Percentiles rank a stretch among this genome's conserved stretches.
phyloP scores from a whole-genome alignment of 768 basidiomycete species.

The Rubroboletus satanas region DNA sequence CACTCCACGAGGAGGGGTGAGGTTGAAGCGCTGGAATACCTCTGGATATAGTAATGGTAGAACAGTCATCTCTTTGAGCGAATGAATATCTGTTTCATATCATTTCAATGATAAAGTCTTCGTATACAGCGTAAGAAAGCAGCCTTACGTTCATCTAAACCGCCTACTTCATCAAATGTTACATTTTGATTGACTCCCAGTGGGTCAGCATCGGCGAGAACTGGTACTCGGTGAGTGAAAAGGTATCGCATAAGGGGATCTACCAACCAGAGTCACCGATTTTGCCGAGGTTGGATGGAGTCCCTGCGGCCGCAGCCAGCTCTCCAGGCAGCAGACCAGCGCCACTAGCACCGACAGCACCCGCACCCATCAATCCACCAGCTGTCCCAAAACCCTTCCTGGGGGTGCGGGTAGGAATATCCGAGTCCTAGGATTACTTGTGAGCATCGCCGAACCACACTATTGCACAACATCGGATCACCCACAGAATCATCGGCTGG shows the following conservation, averaged over 20 bases:
- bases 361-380: conserved; percentile 50
- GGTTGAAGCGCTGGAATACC: conserved; percentile 88
- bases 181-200: conserved; percentile 90
- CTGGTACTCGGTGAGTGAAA: conserved; percentile 36
- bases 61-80: conserved; percentile 97
- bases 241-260: conserved; percentile 8
- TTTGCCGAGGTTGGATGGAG: conserved; percentile 83
- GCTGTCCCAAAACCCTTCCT: conserved; percentile 57
- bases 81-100: conserved; percentile 72
- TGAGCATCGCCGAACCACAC: background rate
- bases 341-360: conserved; percentile 44
- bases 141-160: conserved; percentile 82
- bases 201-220: conserved; percentile 92
- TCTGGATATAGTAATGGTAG: conserved; percentile 95
- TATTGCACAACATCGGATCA: background rate
- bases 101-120: background rate
- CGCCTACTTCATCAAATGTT: conserved; percentile 95
- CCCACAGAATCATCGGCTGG: conserved; percentile 64
- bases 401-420: conserved; percentile 62
- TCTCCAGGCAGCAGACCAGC: conserved; percentile 62
- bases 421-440: conserved; percentile 56
- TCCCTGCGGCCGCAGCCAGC: conserved; percentile 58
- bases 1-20: conserved; percentile 95
- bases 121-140: background rate
- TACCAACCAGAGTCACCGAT: conserved; percentile 69